These are phyloP conservation scores for Serendipita vermifera DNA, from an alignment of 768 basidiomycete genomes.

Conservation along the genomic window DNA sequence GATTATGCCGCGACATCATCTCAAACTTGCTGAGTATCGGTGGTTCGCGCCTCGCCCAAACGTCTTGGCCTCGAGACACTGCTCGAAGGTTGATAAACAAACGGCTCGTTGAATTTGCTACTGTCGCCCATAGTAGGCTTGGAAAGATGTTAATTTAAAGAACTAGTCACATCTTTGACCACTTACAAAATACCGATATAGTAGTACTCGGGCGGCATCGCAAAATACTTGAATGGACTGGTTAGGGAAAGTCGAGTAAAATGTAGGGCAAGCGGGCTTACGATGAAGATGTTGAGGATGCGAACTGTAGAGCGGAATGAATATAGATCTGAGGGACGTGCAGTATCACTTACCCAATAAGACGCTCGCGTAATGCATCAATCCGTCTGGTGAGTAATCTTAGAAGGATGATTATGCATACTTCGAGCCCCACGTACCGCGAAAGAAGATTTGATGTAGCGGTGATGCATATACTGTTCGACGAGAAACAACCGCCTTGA, in stretches of 20 bases:
- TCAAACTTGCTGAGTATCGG: constrained; percentile 1
- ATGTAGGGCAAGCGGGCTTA: background rate
- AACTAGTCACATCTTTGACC: too few species aligned
- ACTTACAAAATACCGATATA: constrained; percentile 3
- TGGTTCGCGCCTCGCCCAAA: background rate
- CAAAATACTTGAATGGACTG: background rate
- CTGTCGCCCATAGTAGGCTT: constrained; percentile 6
- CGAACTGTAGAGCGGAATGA: background rate
- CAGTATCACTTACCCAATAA: background rate
- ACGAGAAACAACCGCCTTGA: background rate
- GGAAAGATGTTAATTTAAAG: background rate
- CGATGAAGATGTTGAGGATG: constrained; percentile 4
- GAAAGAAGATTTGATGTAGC: constrained; percentile 9
- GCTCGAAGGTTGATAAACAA: background rate
- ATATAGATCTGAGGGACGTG: background rate
- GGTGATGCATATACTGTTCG: background rate
- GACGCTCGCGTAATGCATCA: background rate
- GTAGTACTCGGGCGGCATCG: background rate
- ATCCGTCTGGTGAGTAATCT: background rate
- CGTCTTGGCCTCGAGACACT: background rate
- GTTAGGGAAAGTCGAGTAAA: background rate
- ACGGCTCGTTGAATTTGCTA: background rate
- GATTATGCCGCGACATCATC: too few species aligned
- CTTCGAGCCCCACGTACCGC: background rate
- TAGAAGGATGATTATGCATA: background rate